A percentile compares a stretch with the other conserved stretches of the same genome.
phyloP scores from a whole-genome alignment of 164 flowering plant genomes.

The Dillenia turbinata region DNA sequence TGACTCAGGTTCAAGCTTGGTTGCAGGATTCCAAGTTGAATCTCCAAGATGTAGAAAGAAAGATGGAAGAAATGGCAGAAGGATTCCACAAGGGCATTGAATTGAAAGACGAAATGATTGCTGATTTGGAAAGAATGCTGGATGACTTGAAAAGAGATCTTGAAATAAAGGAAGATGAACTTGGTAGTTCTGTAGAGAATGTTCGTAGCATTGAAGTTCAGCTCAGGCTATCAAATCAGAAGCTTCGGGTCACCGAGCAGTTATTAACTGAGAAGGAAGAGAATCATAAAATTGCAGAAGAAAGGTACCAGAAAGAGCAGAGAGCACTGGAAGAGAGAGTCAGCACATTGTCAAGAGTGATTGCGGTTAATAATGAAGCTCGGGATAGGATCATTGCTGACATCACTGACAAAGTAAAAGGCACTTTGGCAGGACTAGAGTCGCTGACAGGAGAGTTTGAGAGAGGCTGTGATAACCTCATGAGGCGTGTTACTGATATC shows the following conservation, averaged over 20 bases:
- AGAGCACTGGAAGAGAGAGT: conserved; percentile 21
- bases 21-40: conserved; percentile 11
- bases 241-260: conserved; percentile 58
- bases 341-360: conserved; percentile 6
- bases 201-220: conserved; percentile 35
- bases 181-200: conserved; percentile 7
- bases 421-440: conserved; percentile 16
- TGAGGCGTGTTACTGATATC: conserved; percentile 19
- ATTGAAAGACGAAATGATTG: conserved; percentile 27
- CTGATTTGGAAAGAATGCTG: conserved; percentile 6
- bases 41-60: conserved; percentile 24
- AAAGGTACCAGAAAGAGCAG: conserved; percentile 27
- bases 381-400: conserved; percentile 21
- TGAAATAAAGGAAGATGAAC: conserved; percentile 9
- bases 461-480: conserved; percentile 9
- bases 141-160: conserved; percentile 12
- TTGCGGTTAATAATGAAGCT: conserved; percentile 4
- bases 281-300: conserved; percentile 19
- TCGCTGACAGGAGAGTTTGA: conserved; percentile 12
- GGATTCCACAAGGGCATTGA: conserved; percentile 24
- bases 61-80: conserved; percentile 28
- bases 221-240: conserved; percentile 37
- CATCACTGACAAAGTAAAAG: conserved; percentile 13
- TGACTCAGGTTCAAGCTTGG: conserved; percentile 9
- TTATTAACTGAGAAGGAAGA: conserved; percentile 53